phyloP scores from a whole-genome alignment of 495 filamentous ascomycete genomes.

The Aspergillus heteromorphus region DNA sequence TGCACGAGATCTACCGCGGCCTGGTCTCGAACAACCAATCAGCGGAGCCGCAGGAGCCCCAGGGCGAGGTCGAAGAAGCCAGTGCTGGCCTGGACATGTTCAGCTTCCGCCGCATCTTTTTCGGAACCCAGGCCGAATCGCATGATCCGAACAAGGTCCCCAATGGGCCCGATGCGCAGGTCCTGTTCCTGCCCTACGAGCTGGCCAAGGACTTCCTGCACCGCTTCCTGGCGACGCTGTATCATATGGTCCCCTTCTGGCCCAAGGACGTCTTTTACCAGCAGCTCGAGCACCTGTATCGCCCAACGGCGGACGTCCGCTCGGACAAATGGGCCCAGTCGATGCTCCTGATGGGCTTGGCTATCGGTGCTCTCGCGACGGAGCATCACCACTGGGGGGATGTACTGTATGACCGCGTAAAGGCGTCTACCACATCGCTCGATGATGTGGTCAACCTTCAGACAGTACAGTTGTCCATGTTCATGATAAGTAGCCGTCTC shows the following conservation, averaged over 20 bases:
- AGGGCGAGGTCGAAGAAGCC: constrained; percentile 38
- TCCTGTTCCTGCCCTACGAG: constrained; percentile 35
- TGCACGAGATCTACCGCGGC: constrained; percentile 41
- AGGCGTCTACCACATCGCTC: constrained; percentile 24
- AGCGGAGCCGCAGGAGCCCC: constrained; percentile 15
- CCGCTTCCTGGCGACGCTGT: constrained; percentile 29
- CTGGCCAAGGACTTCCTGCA: constrained; percentile 31
- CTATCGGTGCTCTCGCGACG: constrained; percentile 28
- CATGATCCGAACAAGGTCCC: constrained; percentile 19
- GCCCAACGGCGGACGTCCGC: constrained; percentile 13
- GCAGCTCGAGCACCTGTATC: constrained; percentile 30
- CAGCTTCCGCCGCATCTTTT: constrained; percentile 42
- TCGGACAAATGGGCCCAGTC: constrained; percentile 23
- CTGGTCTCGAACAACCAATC: constrained; percentile 25
- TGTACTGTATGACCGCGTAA: constrained; percentile 35
- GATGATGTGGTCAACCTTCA: constrained; percentile 43
- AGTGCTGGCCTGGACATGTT: constrained; percentile 41
- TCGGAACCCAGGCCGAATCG: constrained; percentile 32
- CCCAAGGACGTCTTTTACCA: constrained; percentile 23
- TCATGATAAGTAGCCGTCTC: constrained; percentile 37
- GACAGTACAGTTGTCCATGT: constrained; percentile 35
- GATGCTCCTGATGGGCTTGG: constrained; percentile 29
- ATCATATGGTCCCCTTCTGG: constrained; percentile 30
- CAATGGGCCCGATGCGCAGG: constrained; percentile 14
- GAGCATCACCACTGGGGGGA: constrained; percentile 37